phyloP scores from a whole-genome alignment of 2,329 filamentous ascomycete genomes.

The Xylariomycetidae sp. region DNA sequence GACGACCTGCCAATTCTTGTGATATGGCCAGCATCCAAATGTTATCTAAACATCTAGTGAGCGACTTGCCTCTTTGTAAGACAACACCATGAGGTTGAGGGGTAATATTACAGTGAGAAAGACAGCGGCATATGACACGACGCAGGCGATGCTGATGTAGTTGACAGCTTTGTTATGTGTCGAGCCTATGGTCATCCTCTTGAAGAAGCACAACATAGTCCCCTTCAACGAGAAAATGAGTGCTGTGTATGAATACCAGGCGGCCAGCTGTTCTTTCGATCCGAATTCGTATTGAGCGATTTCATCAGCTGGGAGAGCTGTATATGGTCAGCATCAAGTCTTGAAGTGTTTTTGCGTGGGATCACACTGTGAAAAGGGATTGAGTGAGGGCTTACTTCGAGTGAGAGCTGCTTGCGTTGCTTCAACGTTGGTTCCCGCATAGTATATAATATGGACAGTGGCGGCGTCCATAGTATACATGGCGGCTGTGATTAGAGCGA shows the following conservation, averaged over 20 bases:
- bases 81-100: too few species aligned
- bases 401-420: conserved; percentile 1
- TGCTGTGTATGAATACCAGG: conserved; percentile 35
- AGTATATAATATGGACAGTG: conserved; percentile 29
- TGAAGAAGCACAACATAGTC: conserved; percentile 25
- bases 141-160: conserved; percentile 2
- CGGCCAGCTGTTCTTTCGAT: conserved; percentile 32
- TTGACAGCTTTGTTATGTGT: conserved; percentile 2
- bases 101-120: conserved; percentile 4
- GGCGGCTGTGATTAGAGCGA: conserved; percentile 27
- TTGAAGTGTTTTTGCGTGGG: too few species aligned
- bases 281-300: conserved; percentile 25
- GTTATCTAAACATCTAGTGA: conserved; percentile 2
- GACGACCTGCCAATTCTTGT: conserved; percentile 7
- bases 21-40: conserved; percentile 6
- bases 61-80: background rate
- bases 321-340: too few species aligned
- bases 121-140: conserved; percentile 5
- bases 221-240: conserved; percentile 32
- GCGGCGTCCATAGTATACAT: conserved; percentile 32
- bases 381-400: conserved; percentile 1
- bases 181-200: conserved; percentile 21
- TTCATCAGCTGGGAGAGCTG: conserved; percentile 22
- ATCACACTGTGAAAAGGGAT: too few species aligned
- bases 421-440: conserved; percentile 25